A percentile compares a stretch with the other conserved stretches of the same genome.
These are phyloP conservation scores for Neopestalotiopsis clavispora DNA, from an alignment of 2,329 filamentous ascomycete species.

Conservation along the genomic window DNA sequence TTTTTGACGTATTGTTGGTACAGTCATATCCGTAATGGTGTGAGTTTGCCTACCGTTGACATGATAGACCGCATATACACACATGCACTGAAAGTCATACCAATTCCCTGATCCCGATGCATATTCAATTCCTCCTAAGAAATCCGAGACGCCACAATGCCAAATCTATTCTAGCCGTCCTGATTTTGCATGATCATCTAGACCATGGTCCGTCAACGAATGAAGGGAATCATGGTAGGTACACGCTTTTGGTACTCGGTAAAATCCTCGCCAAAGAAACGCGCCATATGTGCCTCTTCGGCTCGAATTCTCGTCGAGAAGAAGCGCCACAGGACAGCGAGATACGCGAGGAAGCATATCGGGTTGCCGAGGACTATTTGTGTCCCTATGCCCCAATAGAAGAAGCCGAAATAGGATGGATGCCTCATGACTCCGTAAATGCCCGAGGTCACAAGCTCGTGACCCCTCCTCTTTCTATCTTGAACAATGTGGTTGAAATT, in stretches of 20 bases:
- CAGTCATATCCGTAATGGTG: too few relatives aligned
- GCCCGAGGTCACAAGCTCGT: constrained; percentile 82
- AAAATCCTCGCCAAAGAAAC: constrained; percentile 88
- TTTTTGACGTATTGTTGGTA: too few relatives aligned
- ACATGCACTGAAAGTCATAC: background rate
- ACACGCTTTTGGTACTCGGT: constrained; percentile 73
- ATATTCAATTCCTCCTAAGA: background rate
- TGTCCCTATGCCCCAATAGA: constrained; percentile 97
- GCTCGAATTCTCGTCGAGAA: constrained; percentile 75
- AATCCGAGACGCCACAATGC: background rate
- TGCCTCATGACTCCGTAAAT: constrained; percentile 80
- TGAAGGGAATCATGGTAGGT: constrained; percentile 81
- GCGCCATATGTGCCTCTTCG: constrained; percentile 78
- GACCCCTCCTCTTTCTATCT: constrained; percentile 67
- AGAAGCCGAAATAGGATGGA: constrained; percentile 97
- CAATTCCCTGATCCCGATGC: background rate
- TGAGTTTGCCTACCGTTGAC: background rate
- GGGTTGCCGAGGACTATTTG: constrained; percentile 88
- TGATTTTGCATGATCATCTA: background rate
- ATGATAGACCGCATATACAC: background rate
- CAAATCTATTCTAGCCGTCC: background rate
- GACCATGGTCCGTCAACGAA: constrained; percentile 39
- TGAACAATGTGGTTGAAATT: constrained; percentile 94
- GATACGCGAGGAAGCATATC: constrained; percentile 77
- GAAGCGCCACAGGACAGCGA: constrained; percentile 81